These are phyloP conservation scores for Nicotiana paniculata DNA, from an alignment of 257 asterid species.

Conservation along the genomic window DNA sequence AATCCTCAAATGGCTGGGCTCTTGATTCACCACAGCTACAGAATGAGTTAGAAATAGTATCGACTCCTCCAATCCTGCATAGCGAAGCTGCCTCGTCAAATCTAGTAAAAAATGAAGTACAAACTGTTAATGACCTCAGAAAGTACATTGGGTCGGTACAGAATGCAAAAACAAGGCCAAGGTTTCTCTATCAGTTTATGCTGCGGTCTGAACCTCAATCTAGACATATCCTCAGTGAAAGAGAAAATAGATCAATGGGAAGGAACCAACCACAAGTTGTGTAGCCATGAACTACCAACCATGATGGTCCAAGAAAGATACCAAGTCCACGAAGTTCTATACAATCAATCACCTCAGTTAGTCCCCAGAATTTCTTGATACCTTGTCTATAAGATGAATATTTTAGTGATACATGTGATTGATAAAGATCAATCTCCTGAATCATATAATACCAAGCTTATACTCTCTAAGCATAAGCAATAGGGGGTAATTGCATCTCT, in stretches of 20 bases:
- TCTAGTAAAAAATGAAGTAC: not conserved
- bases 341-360: not conserved
- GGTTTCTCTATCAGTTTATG: not conserved
- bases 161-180: not conserved
- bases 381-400: not conserved
- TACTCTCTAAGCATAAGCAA: not conserved
- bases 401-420: not conserved
- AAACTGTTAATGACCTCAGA: not conserved
- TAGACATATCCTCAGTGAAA: not conserved
- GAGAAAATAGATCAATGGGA: not conserved
- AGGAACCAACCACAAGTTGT: slow-evolving; percentile 2
- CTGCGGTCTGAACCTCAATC: not conserved
- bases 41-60: slow-evolving; percentile 21
- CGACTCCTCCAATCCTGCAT: slow-evolving; percentile 54
- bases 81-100: slow-evolving; percentile 4
- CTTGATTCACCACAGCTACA: slow-evolving; percentile 57
- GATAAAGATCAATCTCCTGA: not conserved
- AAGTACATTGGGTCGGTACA: not conserved
- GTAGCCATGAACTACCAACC: not conserved
- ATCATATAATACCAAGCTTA: not conserved
- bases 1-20: slow-evolving; percentile 36
- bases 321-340: not conserved
- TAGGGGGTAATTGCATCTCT: not conserved
- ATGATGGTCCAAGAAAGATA: not conserved
- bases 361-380: not conserved